phyloP scores from a whole-genome alignment of 257 asterid genomes.

The Scutellaria galericulata region DNA sequence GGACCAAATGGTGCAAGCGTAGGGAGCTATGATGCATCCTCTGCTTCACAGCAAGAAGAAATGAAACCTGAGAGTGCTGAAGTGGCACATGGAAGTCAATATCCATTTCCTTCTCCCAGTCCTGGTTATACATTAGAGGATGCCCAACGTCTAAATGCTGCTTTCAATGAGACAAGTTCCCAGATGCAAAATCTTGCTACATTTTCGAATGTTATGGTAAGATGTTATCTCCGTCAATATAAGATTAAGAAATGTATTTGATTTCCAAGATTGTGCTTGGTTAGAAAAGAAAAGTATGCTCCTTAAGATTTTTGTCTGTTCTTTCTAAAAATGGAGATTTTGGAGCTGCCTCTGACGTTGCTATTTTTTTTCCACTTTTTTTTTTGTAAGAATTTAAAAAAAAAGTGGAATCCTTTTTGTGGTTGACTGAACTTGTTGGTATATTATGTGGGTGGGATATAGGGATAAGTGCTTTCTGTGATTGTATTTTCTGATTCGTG shows the following conservation, averaged over 20 bases:
- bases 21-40: conserved; percentile 61
- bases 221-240: conserved; percentile 15
- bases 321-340: conserved; percentile 34
- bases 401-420: background rate
- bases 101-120: conserved; percentile 57
- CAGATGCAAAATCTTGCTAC: conserved; percentile 65
- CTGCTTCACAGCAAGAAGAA: conserved; percentile 67
- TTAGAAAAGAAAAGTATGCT: background rate
- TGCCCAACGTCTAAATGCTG: conserved; percentile 55
- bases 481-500: background rate
- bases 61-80: conserved; percentile 64
- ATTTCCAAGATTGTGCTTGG: conserved; percentile 21
- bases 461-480: background rate
- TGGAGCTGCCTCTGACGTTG: conserved; percentile 30
- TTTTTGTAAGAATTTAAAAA: conserved; percentile 16
- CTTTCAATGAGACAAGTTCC: conserved; percentile 56
- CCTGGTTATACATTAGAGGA: conserved; percentile 63
- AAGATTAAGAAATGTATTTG: background rate
- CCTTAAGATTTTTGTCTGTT: conserved; percentile 31
- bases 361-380: no score
- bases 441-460: background rate
- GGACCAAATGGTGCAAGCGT: conserved; percentile 50
- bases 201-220: conserved; percentile 73
- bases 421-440: background rate
- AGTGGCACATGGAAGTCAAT: conserved; percentile 62